Conservation (phyloP, 108 stramenopile species). For the Nitzschia palea region DNA sequence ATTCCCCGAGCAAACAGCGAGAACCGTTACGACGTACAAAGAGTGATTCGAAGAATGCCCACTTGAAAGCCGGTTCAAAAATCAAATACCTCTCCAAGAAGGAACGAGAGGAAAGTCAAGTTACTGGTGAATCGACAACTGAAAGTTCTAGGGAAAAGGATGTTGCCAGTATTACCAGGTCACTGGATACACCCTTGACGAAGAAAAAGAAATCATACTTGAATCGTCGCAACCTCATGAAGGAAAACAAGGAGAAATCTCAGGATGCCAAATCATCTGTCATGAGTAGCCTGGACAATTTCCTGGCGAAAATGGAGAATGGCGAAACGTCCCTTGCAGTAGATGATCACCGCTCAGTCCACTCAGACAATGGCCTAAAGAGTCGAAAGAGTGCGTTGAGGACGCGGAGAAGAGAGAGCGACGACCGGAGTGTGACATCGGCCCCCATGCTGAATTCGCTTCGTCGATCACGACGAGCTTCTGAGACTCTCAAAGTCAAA, state of each 20-base stretch:
- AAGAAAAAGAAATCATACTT: constrained; percentile 3
- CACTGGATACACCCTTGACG: not conserved
- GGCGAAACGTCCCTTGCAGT: not conserved
- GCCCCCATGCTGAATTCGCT: not conserved
- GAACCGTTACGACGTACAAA: not conserved
- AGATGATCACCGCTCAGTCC: constrained; percentile 13
- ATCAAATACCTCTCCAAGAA: constrained; percentile 4
- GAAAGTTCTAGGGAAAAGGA: not conserved
- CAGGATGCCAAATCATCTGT: not conserved
- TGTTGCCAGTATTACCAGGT: not conserved
- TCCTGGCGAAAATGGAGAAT: not conserved
- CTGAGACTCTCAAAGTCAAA: not conserved
- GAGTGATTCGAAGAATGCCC: not conserved
- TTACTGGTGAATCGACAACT: constrained; percentile 7
- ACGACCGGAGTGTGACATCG: constrained; percentile 4
- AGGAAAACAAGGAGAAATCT: constrained; percentile 2
- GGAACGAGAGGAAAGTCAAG: not conserved
- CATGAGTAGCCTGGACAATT: constrained; percentile 10
- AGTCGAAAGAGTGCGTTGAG: constrained; percentile 12
- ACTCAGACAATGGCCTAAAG: constrained; percentile 2
- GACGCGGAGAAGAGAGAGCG: not conserved
- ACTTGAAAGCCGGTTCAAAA: not conserved
- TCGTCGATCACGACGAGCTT: not conserved
- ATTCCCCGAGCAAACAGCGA: not conserved
- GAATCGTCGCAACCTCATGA: not conserved